These are phyloP conservation scores for Coniochaeta hoffmannii DNA, from an alignment of 2,329 filamentous ascomycete genomes.

Conservation along the genomic window DNA sequence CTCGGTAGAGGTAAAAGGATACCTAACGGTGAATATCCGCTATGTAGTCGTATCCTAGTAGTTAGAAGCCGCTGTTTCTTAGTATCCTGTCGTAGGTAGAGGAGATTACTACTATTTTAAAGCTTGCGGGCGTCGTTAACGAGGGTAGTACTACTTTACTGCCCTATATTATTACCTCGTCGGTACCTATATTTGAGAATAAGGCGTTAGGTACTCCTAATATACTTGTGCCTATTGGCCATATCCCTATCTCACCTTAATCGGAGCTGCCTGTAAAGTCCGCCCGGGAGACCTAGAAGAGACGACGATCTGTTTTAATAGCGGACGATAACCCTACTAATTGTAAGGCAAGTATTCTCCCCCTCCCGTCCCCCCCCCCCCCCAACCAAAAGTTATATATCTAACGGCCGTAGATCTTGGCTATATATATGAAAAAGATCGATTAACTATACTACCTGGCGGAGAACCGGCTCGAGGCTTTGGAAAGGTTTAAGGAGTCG, in stretches of 20 bases:
- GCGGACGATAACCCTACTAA: constrained; percentile 36
- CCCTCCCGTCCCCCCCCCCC: background rate
- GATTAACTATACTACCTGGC: constrained; percentile 20
- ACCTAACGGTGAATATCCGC: background rate
- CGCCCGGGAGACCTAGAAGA: background rate
- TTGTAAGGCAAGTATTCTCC: constrained; percentile 15
- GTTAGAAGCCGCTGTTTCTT: background rate
- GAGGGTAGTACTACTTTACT: background rate
- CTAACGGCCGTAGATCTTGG: constrained; percentile 16
- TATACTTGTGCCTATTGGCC: too few relatives aligned
- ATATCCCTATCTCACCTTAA: too few relatives aligned
- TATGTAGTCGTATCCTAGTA: too few relatives aligned
- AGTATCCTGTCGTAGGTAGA: background rate
- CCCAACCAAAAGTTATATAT: background rate
- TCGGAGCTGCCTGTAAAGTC: too few relatives aligned
- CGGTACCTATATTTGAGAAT: too few relatives aligned
- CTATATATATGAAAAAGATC: constrained; percentile 27
- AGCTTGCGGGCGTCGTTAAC: background rate
- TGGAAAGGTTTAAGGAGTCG: constrained; percentile 18
- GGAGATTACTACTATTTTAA: background rate
- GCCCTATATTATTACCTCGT: background rate
- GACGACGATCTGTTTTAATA: constrained; percentile 25
- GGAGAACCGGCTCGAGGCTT: constrained; percentile 25
- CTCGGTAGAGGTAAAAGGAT: constrained; percentile 18
- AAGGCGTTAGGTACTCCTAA: too few relatives aligned